Evolutionary conservation across 2,329 filamentous ascomycete genomes (phyloP), one percentile per base, ranked within the genome.

Genomic region (Ophiostoma triangulosporum): DNA sequence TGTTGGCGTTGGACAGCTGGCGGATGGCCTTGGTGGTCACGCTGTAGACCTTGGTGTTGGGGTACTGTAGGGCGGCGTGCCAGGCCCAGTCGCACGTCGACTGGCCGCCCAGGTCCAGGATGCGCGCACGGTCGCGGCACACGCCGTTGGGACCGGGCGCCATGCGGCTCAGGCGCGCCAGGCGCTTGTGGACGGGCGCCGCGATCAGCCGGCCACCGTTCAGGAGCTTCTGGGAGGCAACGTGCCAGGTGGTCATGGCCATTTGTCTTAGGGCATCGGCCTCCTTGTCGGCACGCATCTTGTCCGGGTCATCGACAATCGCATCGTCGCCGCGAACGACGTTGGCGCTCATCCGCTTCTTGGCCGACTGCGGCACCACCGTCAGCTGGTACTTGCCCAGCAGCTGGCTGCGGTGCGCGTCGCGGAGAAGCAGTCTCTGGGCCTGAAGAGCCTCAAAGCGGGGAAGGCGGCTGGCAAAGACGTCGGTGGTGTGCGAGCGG

Each of bases 51-150:
- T 88, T 89, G 54, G 86, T 78, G 65, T 88, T 84, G 17, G 87
- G 88, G 67, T 90, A 93, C 65, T 91, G 84, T 49, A 86, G 75
- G 1, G 93, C 89, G 55, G 88, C 86, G 64, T 93, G 83, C 93
- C 93, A 98, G 22, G 87, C 91, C 93, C 93, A 98, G 67, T 95
- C 89, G 64, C 88, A 91, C 14, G 86, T 81, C 0, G 84, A 76
- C 64, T 91, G 83, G 45, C 90, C 90, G 49, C 87, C 89, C 32
- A 96, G 81, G 64, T 97, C 91, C 26, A 97, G 77, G 54, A 96
- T 84, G 32, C 85, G 75, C 3, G 81, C 71, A 24, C 81, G 76
- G 55, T 78, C 71, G 15, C 57, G 70, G 51, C 68, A 64, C 17
- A 68, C 65, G 22, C 74, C 73, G 40, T 71, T 63, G 29, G 65